A percentile compares a stretch with the other conserved stretches of the same genome.
Conservation (phyloP, 441 rosid species). For the Macaranga tanarius region DNA sequence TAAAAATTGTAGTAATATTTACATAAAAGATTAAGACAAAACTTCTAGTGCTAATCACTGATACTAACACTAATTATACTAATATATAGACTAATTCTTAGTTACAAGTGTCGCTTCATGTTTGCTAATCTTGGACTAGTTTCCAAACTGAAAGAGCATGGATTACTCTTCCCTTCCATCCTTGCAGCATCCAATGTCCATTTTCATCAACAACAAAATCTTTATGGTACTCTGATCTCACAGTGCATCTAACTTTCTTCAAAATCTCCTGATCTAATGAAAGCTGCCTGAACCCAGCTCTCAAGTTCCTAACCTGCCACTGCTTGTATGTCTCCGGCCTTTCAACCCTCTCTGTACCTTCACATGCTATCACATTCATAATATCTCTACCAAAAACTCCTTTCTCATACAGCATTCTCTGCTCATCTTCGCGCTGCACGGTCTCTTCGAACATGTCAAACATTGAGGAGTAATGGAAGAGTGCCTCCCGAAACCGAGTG, state of each 20-base stretch:
- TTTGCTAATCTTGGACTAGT: constrained; percentile 39
- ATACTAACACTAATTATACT: not conserved
- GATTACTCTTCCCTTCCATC: constrained; percentile 69
- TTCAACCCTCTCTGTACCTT: constrained; percentile 72
- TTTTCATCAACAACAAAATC: constrained; percentile 58
- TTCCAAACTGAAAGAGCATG: constrained; percentile 60
- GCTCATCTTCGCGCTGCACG: constrained; percentile 49
- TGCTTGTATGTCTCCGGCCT: constrained; percentile 87
- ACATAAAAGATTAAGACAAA: not conserved
- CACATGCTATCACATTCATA: constrained; percentile 81
- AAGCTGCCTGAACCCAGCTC: constrained; percentile 62
- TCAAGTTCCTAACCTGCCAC: constrained; percentile 64
- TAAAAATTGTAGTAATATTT: not conserved
- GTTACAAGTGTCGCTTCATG: not conserved
- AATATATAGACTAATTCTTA: too few species aligned
- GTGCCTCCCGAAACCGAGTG: constrained; percentile 78
- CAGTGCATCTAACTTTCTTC: constrained; percentile 39
- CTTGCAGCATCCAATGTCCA: constrained; percentile 75
- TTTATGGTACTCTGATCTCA: constrained; percentile 40
- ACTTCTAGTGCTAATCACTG: not conserved
- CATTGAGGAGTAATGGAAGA: constrained; percentile 72
- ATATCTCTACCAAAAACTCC: constrained; percentile 59
- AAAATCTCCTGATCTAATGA: constrained; percentile 44
- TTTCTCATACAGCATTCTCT: constrained; percentile 59
- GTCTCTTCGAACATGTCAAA: constrained; percentile 75